phyloP scores from a whole-genome alignment of 2,329 filamentous ascomycete species.

The Fusarium brachygibbosum region DNA sequence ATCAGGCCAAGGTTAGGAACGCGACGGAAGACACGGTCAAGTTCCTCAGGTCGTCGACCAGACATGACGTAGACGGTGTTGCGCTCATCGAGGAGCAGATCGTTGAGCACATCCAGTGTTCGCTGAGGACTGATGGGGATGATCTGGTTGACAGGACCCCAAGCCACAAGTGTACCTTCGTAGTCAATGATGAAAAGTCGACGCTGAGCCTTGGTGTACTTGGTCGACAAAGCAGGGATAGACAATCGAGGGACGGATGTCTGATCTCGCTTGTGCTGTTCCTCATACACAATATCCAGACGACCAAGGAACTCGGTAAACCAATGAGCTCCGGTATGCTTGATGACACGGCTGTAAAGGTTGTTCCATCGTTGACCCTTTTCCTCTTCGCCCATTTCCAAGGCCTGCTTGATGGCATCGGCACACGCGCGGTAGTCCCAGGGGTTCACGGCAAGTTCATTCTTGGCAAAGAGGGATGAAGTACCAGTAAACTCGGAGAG shows the following conservation, averaged over 20 bases:
- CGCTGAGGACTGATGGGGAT: constrained; percentile 87
- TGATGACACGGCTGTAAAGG: constrained; percentile 79
- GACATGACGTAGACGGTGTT: constrained; percentile 97
- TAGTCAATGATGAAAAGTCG: constrained; percentile 93
- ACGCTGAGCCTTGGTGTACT: constrained; percentile 75
- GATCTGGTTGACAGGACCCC: constrained; percentile 86
- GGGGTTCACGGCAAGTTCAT: constrained; percentile 89
- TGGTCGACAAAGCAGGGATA: constrained; percentile 70
- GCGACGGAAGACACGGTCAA: constrained; percentile 86
- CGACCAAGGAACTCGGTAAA: constrained; percentile 79
- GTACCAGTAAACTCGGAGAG: constrained; percentile 96
- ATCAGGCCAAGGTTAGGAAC: constrained; percentile 89
- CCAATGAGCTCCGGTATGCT: constrained; percentile 89
- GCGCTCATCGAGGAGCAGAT: constrained; percentile 81
- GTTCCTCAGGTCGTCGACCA: constrained; percentile 85
- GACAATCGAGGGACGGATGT: constrained; percentile 89
- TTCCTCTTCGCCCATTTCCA: constrained; percentile 84
- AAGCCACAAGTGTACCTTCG: constrained; percentile 90
- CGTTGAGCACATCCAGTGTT: constrained; percentile 84
- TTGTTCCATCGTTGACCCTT: constrained; percentile 80
- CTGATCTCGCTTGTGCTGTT: constrained; percentile 87
- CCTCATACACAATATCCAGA: constrained; percentile 81
- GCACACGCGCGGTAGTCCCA: constrained; percentile 95
- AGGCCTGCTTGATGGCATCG: constrained; percentile 83
- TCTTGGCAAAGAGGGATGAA: constrained; percentile 83